These are phyloP conservation scores for Symbiodinium natans DNA, from an alignment of 73 alveolate genomes.

Conservation along the genomic window DNA sequence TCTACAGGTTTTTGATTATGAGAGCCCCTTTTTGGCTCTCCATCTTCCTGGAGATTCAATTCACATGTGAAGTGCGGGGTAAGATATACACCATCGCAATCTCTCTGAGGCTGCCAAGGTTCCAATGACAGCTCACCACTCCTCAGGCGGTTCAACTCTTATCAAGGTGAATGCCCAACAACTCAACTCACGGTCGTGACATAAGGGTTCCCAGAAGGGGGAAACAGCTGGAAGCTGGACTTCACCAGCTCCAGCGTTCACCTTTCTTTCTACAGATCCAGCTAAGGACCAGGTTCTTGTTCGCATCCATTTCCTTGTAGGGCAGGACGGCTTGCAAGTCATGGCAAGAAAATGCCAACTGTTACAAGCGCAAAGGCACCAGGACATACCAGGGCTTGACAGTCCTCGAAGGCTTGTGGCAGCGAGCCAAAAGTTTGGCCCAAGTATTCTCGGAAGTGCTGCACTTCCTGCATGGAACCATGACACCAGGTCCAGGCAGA, in stretches of 20 bases:
- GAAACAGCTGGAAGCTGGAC: not conserved
- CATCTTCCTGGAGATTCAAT: no score
- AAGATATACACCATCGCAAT: no score
- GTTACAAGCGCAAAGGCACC: not conserved
- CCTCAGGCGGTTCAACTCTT: not conserved
- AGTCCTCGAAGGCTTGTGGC: constrained; percentile 80
- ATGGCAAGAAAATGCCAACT: not conserved
- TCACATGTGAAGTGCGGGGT: no score
- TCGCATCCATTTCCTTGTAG: constrained; percentile 51
- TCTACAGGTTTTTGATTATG: no score
- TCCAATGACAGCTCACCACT: constrained; percentile 85
- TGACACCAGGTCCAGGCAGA: no score
- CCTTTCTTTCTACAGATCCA: no score
- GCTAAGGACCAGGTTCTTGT: not conserved
- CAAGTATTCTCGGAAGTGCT: constrained; percentile 62
- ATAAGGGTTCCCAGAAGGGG: no score
- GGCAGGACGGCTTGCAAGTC: not conserved
- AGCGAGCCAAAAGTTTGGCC: constrained; percentile 78
- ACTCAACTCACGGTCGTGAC: no score
- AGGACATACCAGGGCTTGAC: not conserved
- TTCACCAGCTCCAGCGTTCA: no score
- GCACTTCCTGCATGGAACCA: constrained; percentile 35
- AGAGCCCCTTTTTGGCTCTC: no score
- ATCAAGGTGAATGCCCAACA: no score
- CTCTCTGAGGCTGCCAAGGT: constrained; percentile 20